These are phyloP conservation scores for Diutina siamensis DNA, from an alignment of 1,139 yeast genomes.

Conservation along the genomic window DNA sequence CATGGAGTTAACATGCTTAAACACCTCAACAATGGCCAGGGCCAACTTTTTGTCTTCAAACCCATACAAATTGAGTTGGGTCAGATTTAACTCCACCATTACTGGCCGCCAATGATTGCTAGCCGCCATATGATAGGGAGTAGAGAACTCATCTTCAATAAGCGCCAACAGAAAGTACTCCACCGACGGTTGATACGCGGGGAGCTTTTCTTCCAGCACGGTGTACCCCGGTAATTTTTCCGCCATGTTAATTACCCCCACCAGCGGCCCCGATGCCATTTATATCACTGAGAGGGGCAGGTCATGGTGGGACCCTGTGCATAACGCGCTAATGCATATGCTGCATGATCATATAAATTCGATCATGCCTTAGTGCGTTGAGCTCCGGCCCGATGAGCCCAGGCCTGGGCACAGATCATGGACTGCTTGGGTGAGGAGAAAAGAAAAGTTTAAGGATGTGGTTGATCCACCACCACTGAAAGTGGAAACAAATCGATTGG, in stretches of 20 bases:
- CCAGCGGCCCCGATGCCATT: background rate
- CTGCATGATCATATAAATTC: no score
- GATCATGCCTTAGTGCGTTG: no score
- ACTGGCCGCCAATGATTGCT: constrained; percentile 17
- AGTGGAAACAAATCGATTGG: no score
- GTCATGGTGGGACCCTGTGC: background rate
- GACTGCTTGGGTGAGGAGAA: no score
- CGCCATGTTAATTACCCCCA: background rate
- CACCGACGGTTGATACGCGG: background rate
- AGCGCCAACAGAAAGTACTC: constrained; percentile 5
- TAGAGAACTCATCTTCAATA: constrained; percentile 1
- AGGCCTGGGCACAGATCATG: no score
- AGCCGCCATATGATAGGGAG: background rate
- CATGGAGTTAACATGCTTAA: constrained; percentile 19
- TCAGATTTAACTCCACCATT: constrained; percentile 43
- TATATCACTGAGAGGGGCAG: background rate
- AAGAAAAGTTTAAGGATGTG: no score
- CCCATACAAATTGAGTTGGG: constrained; percentile 38
- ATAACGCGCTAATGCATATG: no score
- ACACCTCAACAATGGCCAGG: constrained; percentile 19
- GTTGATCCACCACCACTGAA: no score
- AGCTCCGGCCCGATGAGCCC: no score
- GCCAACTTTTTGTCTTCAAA: constrained; percentile 16
- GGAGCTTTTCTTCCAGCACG: background rate
- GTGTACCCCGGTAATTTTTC: background rate